These are phyloP conservation scores for Solanum appendiculatum DNA, from an alignment of 257 asterid genomes.

Conservation along the genomic window DNA sequence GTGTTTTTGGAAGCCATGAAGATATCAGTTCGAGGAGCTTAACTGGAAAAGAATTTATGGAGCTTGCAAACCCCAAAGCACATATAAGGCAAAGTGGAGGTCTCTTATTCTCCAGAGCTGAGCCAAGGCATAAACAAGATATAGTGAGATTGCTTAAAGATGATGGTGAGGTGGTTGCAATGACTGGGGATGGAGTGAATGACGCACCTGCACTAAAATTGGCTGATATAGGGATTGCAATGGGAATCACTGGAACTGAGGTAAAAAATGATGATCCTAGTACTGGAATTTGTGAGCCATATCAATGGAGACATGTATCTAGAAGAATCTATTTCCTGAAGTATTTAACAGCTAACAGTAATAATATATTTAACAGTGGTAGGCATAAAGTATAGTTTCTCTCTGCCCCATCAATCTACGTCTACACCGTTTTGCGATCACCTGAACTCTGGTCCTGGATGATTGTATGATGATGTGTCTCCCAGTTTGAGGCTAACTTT, in stretches of 20 bases:
- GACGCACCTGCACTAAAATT: conserved; percentile 93
- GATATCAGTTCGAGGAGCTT: conserved; percentile 64
- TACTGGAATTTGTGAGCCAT: not conserved
- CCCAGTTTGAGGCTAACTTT: not conserved
- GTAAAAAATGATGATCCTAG: conserved; percentile 12
- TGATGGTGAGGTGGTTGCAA: conserved; percentile 94
- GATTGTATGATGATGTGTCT: not conserved
- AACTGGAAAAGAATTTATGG: conserved; percentile 90
- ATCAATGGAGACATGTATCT: not conserved
- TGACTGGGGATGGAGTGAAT: conserved; percentile 99
- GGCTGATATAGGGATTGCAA: conserved; percentile 98
- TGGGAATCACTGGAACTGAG: conserved; percentile 99
- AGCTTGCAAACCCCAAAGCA: conserved; percentile 41
- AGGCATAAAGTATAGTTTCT: not conserved
- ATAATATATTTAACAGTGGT: not conserved
- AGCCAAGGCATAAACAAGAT: conserved; percentile 96
- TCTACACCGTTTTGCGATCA: not conserved
- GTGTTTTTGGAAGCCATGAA: conserved; percentile 79
- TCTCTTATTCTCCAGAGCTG: conserved; percentile 98
- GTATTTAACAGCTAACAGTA: not conserved
- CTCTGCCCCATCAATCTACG: not conserved
- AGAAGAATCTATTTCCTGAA: not conserved
- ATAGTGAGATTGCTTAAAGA: conserved; percentile 97
- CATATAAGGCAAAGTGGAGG: conserved; percentile 76
- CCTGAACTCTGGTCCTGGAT: not conserved